Base-by-base conservation (phyloP, 495 filamentous ascomycete species). In the Lasiosphaeria ovina region DNA sequence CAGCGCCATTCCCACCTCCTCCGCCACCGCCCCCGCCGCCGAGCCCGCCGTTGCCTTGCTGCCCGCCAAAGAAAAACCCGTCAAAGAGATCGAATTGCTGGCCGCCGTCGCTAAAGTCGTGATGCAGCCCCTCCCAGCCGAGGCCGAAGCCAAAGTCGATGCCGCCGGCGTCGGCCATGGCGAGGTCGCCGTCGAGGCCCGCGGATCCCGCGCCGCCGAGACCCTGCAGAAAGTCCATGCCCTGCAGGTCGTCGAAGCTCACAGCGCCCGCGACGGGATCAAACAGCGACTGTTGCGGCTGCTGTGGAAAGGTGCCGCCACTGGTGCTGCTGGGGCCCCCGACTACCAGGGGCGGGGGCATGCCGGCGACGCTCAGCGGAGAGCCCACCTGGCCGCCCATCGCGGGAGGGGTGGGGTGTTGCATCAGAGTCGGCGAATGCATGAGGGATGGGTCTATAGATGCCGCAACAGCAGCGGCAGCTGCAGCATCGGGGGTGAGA, bases 21-120 rank as follows among this genome's bases (percentile, higher is more conserved):
- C 58, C 54, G 17, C 54, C 54, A 45, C 11, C 11, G 11, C 12
- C 4, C 14, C 14, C 34, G 4, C 48, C 47, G 10, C 55, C 55
- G 53, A 12, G 17, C 5, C 58, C 55, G 24, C 55, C 55, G 14
- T 16, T 14, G 7, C 55, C 55, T 16, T 57, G 55, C 33, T 57
- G 55, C 5, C 55, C 55, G 24, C 92, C 92, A 76, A 97, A 97
- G 77, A 93, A 97, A 71, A 93, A 96, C 0, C 91, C 92, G 72
- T 95, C 90, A 71, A 96, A 89, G 35, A 96, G 73, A 81, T 96
- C 91, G 65, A 93, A 35, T 3, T 35, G 83, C 58, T 88, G 88
- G 58, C 83, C 79, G 32, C 88, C 89, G 53, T 93, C 91, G 59
- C 83, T 87, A 76, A 89, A 92, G 71, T 93, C 89, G 73, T 93